phyloP scores from a whole-genome alignment of 306 rosid species.

The Oxytropis ochrocephala region DNA sequence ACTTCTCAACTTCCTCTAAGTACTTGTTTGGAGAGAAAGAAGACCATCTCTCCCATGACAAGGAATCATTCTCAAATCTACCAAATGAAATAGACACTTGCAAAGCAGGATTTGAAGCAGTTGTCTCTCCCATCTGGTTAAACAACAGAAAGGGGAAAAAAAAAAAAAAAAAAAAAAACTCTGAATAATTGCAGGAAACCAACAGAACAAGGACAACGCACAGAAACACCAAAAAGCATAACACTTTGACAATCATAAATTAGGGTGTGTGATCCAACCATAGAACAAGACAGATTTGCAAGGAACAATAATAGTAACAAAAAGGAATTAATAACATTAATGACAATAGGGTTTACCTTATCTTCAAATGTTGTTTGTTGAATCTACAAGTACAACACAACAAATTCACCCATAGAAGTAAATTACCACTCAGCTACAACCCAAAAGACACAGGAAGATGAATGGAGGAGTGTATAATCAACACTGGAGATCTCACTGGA shows the following conservation, averaged over 20 bases:
- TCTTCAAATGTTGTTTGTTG: slow-evolving; percentile 30
- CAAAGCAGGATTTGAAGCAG: slow-evolving; percentile 46
- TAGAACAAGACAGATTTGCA: slow-evolving; percentile 9
- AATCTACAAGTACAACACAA: slow-evolving; percentile 23
- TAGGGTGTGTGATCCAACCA: neutral
- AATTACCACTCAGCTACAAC: slow-evolving; percentile 25
- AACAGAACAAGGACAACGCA: slow-evolving; percentile 28
- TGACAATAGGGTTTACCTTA: slow-evolving; percentile 48
- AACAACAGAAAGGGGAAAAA: slow-evolving; percentile 12
- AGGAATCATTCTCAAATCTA: slow-evolving; percentile 78
- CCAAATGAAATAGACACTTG: slow-evolving; percentile 95
- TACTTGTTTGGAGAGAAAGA: slow-evolving; percentile 88
- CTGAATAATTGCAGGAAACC: slow-evolving; percentile 23
- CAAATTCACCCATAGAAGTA: slow-evolving; percentile 51
- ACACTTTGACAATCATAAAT: slow-evolving; percentile 11
- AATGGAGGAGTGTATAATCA: slow-evolving; percentile 16
- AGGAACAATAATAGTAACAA: slow-evolving; percentile 7
- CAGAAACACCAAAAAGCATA: slow-evolving; percentile 12
- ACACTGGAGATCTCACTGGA: slow-evolving; percentile 44
- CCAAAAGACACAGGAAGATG: slow-evolving; percentile 9
- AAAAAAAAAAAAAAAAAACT: slow-evolving; percentile 20
- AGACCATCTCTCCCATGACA: slow-evolving; percentile 99
- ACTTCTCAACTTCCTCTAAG: slow-evolving; percentile 94
- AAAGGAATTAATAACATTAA: slow-evolving; percentile 19
- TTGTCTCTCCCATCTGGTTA: slow-evolving; percentile 64